A percentile compares a stretch with the other conserved stretches of the same genome.
Conservation (phyloP, 805 yeast species). For the Ogataea paraovalis region DNA sequence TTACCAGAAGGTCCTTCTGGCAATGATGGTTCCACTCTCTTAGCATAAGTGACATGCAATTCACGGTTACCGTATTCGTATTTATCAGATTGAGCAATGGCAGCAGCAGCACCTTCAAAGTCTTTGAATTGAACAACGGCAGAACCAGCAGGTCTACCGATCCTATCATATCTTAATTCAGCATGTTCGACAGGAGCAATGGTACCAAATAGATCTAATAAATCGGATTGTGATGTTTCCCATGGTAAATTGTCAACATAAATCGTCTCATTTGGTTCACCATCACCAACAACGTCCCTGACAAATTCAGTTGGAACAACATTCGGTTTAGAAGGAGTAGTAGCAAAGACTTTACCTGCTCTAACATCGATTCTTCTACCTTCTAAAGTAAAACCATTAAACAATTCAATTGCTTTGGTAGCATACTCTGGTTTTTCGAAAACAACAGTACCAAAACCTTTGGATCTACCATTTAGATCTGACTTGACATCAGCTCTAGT, state of each 20-base stretch:
- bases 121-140: constrained; percentile 81
- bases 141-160: constrained; percentile 71
- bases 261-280: constrained; percentile 56
- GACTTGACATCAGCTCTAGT: constrained; percentile 73
- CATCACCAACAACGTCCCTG: constrained; percentile 58
- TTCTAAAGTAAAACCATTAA: constrained; percentile 64
- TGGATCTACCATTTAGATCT: constrained; percentile 68
- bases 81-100: constrained; percentile 69
- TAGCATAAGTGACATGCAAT: constrained; percentile 65
- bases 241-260: constrained; percentile 80
- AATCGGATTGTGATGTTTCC: constrained; percentile 82
- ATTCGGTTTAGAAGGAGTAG: constrained; percentile 14
- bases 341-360: constrained; percentile 46
- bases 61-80: constrained; percentile 84
- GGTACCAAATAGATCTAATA: constrained; percentile 80
- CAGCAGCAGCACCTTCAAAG: constrained; percentile 64
- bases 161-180: constrained; percentile 59
- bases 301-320: constrained; percentile 48
- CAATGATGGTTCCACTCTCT: constrained; percentile 19
- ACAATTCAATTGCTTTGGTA: constrained; percentile 59
- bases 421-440: constrained; percentile 68
- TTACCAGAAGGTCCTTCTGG: neutral
- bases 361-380: constrained; percentile 82
- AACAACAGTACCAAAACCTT: constrained; percentile 82
- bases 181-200: constrained; percentile 74